A percentile compares a stretch with the other conserved stretches of the same genome.
phyloP scores from a whole-genome alignment of 1,284 basidiomycete genomes.

The Malassezia nana region DNA sequence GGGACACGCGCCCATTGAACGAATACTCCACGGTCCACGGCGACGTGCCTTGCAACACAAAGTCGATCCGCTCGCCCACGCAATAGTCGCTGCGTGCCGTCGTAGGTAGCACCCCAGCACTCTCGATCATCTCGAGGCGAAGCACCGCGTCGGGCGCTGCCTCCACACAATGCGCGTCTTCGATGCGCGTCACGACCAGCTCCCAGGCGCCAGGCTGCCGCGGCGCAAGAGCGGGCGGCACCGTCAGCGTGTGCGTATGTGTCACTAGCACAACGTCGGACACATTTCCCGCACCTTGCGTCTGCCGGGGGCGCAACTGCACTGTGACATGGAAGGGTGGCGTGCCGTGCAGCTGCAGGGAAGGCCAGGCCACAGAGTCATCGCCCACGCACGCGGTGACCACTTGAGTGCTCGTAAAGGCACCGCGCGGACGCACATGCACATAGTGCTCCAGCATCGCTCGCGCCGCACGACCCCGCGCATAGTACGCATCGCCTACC shows the following conservation, averaged over 20 bases:
- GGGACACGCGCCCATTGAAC: constrained; percentile 65
- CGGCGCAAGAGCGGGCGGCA: background rate
- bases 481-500: constrained; percentile 70
- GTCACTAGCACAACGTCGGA: background rate
- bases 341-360: constrained; percentile 57
- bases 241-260: background rate
- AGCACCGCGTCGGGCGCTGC: constrained; percentile 11
- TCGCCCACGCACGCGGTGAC: constrained; percentile 56
- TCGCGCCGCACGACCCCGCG: constrained; percentile 46
- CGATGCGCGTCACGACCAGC: constrained; percentile 47
- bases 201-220: constrained; percentile 53
- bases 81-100: constrained; percentile 72
- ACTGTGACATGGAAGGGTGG: constrained; percentile 75
- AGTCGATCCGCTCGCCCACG: constrained; percentile 79
- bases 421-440: constrained; percentile 24
- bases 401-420: constrained; percentile 40
- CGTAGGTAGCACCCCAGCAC: constrained; percentile 77
- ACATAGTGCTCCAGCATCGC: constrained; percentile 41
- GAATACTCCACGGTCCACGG: constrained; percentile 89
- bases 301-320: constrained; percentile 55
- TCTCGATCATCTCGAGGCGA: constrained; percentile 72
- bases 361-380: constrained; percentile 18
- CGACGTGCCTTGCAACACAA: constrained; percentile 85
- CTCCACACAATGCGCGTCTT: constrained; percentile 27
- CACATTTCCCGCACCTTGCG: constrained; percentile 58